These are phyloP conservation scores for Trichocladium antarcticum DNA, from an alignment of 495 filamentous ascomycete species.

Conservation along the genomic window DNA sequence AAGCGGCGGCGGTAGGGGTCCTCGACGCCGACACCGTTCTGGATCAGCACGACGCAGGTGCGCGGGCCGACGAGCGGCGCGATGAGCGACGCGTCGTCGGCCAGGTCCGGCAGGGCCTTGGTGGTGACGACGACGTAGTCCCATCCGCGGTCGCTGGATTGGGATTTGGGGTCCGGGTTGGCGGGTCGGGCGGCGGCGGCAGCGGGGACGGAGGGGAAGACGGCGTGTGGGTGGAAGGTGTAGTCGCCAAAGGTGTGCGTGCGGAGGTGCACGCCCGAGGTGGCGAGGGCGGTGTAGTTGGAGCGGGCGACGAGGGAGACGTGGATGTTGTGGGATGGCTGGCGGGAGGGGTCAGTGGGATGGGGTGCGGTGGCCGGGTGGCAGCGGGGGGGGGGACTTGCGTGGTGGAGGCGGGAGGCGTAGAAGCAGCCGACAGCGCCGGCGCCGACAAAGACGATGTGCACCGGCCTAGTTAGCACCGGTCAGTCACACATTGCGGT, in stretches of 20 bases:
- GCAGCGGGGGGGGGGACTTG: slow-evolving; percentile 12
- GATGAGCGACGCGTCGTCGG: slow-evolving; percentile 37
- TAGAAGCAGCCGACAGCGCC: slow-evolving; percentile 52
- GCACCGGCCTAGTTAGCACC: slow-evolving; percentile 30
- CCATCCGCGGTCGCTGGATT: slow-evolving; percentile 22
- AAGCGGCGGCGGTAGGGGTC: slow-evolving; percentile 48
- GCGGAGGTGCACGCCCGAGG: slow-evolving; percentile 36
- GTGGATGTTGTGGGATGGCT: slow-evolving; percentile 33
- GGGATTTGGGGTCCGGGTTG: neutral
- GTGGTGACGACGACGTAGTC: slow-evolving; percentile 52
- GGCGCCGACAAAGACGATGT: slow-evolving; percentile 46
- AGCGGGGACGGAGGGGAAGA: slow-evolving; percentile 35
- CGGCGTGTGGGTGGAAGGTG: slow-evolving; percentile 38
- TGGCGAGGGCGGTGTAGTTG: slow-evolving; percentile 42
- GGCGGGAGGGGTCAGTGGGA: neutral
- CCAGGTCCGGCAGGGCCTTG: slow-evolving; percentile 45
- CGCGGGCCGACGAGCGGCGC: slow-evolving; percentile 40
- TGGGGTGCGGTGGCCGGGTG: neutral
- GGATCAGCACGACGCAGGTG: slow-evolving; percentile 48
- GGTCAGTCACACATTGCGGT: slow-evolving; percentile 4
- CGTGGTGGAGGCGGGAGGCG: slow-evolving; percentile 44
- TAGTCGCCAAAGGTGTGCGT: slow-evolving; percentile 46
- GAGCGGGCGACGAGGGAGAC: slow-evolving; percentile 45
- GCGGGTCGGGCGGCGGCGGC: slow-evolving; percentile 15
- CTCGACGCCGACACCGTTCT: slow-evolving; percentile 63